A percentile compares a stretch with the other conserved stretches of the same genome.
phyloP scores from a whole-genome alignment of 2,329 filamentous ascomycete genomes.

The Fusarium torreyae region DNA sequence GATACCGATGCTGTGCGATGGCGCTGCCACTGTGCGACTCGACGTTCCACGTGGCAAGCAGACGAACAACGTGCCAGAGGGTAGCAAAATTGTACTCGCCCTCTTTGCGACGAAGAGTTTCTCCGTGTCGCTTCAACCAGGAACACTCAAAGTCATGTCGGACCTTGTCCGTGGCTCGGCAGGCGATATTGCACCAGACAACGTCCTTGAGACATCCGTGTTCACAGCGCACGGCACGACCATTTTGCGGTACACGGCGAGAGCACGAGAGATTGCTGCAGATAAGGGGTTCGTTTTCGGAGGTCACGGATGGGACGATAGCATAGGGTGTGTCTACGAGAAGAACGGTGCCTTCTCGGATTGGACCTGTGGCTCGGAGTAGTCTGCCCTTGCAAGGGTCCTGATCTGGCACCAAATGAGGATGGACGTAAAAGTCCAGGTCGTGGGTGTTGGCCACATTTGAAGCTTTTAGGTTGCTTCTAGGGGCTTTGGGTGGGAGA shows the following conservation, averaged over 20 bases:
- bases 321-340: constrained; percentile 50
- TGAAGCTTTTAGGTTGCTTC: constrained; percentile 15
- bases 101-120: constrained; percentile 37
- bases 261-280: constrained; percentile 51
- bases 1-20: not conserved
- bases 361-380: constrained; percentile 42
- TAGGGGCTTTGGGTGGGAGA: constrained; percentile 29
- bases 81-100: constrained; percentile 50
- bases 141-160: constrained; percentile 50
- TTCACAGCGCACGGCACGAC: constrained; percentile 33
- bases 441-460: constrained; percentile 37
- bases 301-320: constrained; percentile 47
- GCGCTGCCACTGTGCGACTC: constrained; percentile 28
- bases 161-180: constrained; percentile 36
- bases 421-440: constrained; percentile 44
- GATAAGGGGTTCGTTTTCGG: constrained; percentile 36
- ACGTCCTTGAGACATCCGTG: constrained; percentile 45
- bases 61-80: constrained; percentile 50
- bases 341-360: constrained; percentile 48
- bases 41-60: constrained; percentile 46
- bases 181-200: constrained; percentile 48
- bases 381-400: constrained; percentile 49
- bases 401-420: constrained; percentile 42
- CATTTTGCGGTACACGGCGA: constrained; percentile 32
- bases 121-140: constrained; percentile 45